These are phyloP conservation scores for Auricularia heimuer DNA, from an alignment of 768 basidiomycete species.

Conservation along the genomic window DNA sequence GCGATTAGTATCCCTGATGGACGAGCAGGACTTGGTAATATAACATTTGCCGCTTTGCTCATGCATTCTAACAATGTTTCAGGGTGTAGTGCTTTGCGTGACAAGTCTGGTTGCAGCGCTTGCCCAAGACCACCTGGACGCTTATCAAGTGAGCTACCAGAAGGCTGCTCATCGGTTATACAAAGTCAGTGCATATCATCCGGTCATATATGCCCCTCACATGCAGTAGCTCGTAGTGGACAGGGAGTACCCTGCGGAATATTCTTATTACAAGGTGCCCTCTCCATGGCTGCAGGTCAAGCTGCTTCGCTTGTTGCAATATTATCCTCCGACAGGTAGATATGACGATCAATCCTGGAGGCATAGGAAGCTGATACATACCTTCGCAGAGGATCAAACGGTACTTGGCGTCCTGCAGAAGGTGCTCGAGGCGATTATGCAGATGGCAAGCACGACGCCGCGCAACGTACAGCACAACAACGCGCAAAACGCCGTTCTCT, in stretches of 20 bases:
- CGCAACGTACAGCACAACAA: slow-evolving; percentile 98
- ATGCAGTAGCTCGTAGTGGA: slow-evolving; percentile 74
- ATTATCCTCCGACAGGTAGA: slow-evolving; percentile 90
- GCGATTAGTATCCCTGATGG: slow-evolving; percentile 91
- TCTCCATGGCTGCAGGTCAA: slow-evolving; percentile 98
- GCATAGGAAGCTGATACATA: background rate
- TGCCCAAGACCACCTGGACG: slow-evolving; percentile 87
- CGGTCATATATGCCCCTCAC: background rate
- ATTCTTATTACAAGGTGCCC: slow-evolving; percentile 96
- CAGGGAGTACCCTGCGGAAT: slow-evolving; percentile 78
- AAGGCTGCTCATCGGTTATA: slow-evolving; percentile 88
- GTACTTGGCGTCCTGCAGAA: slow-evolving; percentile 67
- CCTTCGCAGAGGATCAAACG: slow-evolving; percentile 64
- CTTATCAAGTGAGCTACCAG: slow-evolving; percentile 85
- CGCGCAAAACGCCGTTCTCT: slow-evolving; percentile 95
- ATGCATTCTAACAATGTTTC: slow-evolving; percentile 8
- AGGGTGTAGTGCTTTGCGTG: slow-evolving; percentile 94
- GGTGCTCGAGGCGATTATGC: slow-evolving; percentile 84
- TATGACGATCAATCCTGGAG: background rate
- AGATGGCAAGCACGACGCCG: slow-evolving; percentile 70
- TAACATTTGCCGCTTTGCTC: too few relatives aligned
- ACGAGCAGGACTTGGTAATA: slow-evolving; percentile 72
- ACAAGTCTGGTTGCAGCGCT: slow-evolving; percentile 89
- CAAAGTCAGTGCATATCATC: slow-evolving; percentile 37
- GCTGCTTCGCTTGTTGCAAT: slow-evolving; percentile 82